These are phyloP conservation scores for Schwanniomyces vanrijiae DNA, from an alignment of 805 yeast species.

Conservation along the genomic window DNA sequence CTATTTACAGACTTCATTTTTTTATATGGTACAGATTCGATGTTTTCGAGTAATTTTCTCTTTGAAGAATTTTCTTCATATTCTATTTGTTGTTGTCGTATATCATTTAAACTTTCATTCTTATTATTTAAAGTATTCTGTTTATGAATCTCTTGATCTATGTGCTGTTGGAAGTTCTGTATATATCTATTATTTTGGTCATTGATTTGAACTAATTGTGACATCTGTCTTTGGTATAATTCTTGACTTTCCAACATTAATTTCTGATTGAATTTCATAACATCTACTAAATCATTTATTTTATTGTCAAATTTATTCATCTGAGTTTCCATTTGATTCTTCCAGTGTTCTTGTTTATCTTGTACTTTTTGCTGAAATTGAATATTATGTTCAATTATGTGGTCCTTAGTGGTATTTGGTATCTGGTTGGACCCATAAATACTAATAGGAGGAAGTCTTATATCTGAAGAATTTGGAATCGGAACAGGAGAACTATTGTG, in stretches of 20 bases:
- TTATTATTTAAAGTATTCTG: not conserved
- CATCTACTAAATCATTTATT: slow-evolving; percentile 36
- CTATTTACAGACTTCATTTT: not conserved
- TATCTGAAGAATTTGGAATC: slow-evolving; percentile 4
- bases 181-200: not conserved
- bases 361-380: not conserved
- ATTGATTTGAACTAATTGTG: not conserved
- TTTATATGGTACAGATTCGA: not conserved
- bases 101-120: too few relatives aligned
- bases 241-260: slow-evolving; percentile 21
- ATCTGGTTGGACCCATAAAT: slow-evolving; percentile 1
- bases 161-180: not conserved
- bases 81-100: not conserved
- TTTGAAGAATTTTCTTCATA: not conserved
- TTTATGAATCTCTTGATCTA: not conserved
- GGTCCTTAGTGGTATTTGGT: not conserved
- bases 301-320: slow-evolving; percentile 38
- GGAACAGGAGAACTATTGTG: not conserved
- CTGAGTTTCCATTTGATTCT: slow-evolving; percentile 31
- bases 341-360: slow-evolving; percentile 25
- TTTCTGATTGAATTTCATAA: slow-evolving; percentile 32
- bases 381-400: not conserved
- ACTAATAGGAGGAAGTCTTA: slow-evolving; percentile 15
- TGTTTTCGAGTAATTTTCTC: not conserved
- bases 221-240: slow-evolving; percentile 1